Evolutionary conservation across 176 grass and related monocot species (phyloP), one percentile per base, ranked within the genome.

Genomic region (Poa annua): DNA sequence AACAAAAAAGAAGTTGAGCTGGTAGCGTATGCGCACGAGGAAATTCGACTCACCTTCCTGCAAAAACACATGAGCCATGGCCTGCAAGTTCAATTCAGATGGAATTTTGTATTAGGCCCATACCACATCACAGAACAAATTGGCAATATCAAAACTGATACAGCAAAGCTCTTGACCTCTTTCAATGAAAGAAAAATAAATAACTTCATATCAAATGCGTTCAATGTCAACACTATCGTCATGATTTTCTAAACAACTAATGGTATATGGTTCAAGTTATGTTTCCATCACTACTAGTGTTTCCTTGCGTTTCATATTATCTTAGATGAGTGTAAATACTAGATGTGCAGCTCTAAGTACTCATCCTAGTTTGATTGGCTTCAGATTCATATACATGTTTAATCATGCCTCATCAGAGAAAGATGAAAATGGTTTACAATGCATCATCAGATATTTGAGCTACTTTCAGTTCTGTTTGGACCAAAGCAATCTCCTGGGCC

Each of bases 11-110:
- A 17, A 16, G 21, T 32, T 44, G 44, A 67, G 21, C 21, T 22
- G 7, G 79, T 80, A 26, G 24, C 10, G 71, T 49, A 48, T 69
- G 11, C 59, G 17, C 11, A 33, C 25, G 17, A 38, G 10, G 25
- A 77, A 29, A 84, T 3, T 49, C 4, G 29, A 89, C 85, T 89
- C 66, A 96, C 96, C 96, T 99, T 96, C 96, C 96, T 8, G 89
- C 87, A 53, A 99, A 99, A 73, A 92, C 82, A 66, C 96, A 99
- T 69, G 91, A 87, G 73, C 96, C 96, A 80, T 95, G 84, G 64
- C 96, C 96, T 98, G 85, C 80, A 90, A 83, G 34, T 79, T 47
- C 53, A 87, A 42, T 89, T 34, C 72, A 34, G 20, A 36, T 14
- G 53, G 62, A 65, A 25, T 35, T 29, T 53, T 51, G 25, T 48